Evolutionary conservation across 345 rosid species (phyloP), one percentile per base, ranked within the genome.

Genomic region (Anacardium occidentale): DNA sequence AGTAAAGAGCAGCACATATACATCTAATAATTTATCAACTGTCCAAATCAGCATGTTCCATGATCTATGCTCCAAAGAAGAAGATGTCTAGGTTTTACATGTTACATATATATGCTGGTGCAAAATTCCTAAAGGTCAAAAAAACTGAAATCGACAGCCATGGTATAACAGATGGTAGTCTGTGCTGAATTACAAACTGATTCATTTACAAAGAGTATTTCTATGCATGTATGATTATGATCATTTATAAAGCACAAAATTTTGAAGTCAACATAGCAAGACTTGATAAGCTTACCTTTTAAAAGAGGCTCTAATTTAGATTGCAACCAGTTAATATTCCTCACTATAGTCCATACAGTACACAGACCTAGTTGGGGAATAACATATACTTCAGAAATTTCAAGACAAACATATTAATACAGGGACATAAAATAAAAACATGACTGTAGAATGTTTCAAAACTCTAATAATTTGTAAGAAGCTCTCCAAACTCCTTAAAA

Each of bases 281-380:
- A 13, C 7, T 17, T 32, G 67, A 51, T 21, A 44, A 53, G 66
- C 84, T 11, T 72, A 90, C 98, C 95, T 79, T 96, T 93, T 29
- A 90, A 17, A 61, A 96, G 89, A 80, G 99, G 95, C 78, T 87
- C 78, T 82, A 96, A 75, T 70, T 85, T 93, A 14, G 90, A 81
- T 81, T 91, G 81, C 75, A 96, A 79, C 99, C 99, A 93, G 74
- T 90, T 97, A 32, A 93, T 83, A 81, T 90, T 93, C 85, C 91
- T 84, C 88, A 91, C 97, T 69, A 93, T 88, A 90, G 64, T 93
- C 96, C 97, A 89, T 91, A 81, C 96, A 91, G 76, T 91, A 92
- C 7, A 90, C 65, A 58, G 96, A 68, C 97, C 98, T 91, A 77
- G 65, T 62, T 59, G 18, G 32, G 64, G n/a, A 34, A 69, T 37